phyloP scores from a whole-genome alignment of 352 stramenopile species.

The Phytophthora pistaciae region DNA sequence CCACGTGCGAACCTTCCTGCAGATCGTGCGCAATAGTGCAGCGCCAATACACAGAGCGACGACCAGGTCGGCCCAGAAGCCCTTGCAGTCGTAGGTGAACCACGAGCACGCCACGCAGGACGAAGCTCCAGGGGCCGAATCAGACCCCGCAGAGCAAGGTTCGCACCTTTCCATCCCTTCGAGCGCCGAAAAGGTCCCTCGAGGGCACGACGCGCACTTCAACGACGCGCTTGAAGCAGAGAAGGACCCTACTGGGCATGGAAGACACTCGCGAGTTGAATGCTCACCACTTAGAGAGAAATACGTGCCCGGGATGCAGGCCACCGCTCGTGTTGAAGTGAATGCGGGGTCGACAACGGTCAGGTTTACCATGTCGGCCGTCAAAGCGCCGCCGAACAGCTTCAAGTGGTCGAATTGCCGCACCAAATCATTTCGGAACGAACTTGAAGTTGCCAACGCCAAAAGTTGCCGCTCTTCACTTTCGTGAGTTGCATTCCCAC shows the following conservation, averaged over 20 bases:
- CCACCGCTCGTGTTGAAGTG: slow-evolving; percentile 38
- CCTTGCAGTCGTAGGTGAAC: slow-evolving; percentile 58
- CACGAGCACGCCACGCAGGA: slow-evolving; percentile 58
- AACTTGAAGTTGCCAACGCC: slow-evolving; percentile 16
- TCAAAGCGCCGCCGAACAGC: slow-evolving; percentile 18
- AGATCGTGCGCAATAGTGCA: slow-evolving; percentile 32
- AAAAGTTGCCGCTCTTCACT: slow-evolving; percentile 15
- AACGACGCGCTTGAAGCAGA: slow-evolving; percentile 38
- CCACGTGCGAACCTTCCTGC: slow-evolving; percentile 39
- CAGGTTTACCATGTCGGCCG: slow-evolving; percentile 27
- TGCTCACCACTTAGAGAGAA: slow-evolving; percentile 19
- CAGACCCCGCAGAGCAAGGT: slow-evolving; percentile 46
- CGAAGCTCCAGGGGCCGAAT: slow-evolving; percentile 40
- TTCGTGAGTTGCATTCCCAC: neutral
- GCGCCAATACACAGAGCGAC: slow-evolving; percentile 31
- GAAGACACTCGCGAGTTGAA: slow-evolving; percentile 20
- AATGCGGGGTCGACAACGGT: slow-evolving; percentile 30
- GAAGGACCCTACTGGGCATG: slow-evolving; percentile 51
- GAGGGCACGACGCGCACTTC: slow-evolving; percentile 46
- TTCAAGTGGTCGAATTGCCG: slow-evolving; percentile 28
- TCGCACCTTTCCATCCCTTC: slow-evolving; percentile 50
- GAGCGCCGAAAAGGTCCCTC: slow-evolving; percentile 44
- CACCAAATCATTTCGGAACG: slow-evolving; percentile 33
- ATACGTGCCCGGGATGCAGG: slow-evolving; percentile 43
- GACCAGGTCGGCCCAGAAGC: slow-evolving; percentile 67